phyloP scores from a whole-genome alignment of 2,329 filamentous ascomycete genomes.

The Alternaria triticina region DNA sequence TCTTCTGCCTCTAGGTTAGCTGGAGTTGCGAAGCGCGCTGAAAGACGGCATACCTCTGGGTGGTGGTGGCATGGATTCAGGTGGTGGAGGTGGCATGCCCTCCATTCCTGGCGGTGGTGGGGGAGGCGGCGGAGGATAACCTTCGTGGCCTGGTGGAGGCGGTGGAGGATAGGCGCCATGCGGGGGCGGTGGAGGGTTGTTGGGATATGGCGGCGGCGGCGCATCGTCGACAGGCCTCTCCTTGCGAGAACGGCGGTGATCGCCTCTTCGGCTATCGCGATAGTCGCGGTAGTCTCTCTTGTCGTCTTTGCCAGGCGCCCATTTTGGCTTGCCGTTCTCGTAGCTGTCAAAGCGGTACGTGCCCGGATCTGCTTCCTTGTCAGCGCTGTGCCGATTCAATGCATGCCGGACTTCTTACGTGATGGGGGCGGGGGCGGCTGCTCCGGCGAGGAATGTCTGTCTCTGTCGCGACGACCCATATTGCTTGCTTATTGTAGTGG shows the following conservation, averaged over 20 bases:
- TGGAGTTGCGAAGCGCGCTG: background rate
- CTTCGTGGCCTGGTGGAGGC: constrained; percentile 12
- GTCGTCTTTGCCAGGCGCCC: constrained; percentile 30
- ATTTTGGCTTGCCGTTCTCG: constrained; percentile 36
- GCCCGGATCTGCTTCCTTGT: constrained; percentile 19
- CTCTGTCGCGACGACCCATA: constrained; percentile 32
- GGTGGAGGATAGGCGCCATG: constrained; percentile 4
- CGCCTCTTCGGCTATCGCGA: constrained; percentile 26
- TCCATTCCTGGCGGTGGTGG: background rate
- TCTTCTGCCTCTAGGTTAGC: background rate
- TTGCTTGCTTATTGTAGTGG: background rate
- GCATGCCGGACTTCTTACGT: background rate
- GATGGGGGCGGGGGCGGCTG: constrained; percentile 26
- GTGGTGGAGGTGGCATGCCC: background rate
- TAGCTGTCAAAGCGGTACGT: constrained; percentile 37
- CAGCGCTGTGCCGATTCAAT: background rate
- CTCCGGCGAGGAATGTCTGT: constrained; percentile 4
- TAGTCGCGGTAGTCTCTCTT: constrained; percentile 30
- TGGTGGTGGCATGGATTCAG: constrained; percentile 5
- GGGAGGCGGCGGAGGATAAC: background rate
- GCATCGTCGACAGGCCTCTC: constrained; percentile 22
- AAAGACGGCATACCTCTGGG: constrained; percentile 7
- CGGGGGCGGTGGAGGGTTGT: constrained; percentile 5
- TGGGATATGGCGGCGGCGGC: constrained; percentile 20
- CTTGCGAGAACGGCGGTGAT: constrained; percentile 24